These are phyloP conservation scores for Phytophthora megakarya DNA, from an alignment of 352 stramenopile genomes.

Conservation along the genomic window DNA sequence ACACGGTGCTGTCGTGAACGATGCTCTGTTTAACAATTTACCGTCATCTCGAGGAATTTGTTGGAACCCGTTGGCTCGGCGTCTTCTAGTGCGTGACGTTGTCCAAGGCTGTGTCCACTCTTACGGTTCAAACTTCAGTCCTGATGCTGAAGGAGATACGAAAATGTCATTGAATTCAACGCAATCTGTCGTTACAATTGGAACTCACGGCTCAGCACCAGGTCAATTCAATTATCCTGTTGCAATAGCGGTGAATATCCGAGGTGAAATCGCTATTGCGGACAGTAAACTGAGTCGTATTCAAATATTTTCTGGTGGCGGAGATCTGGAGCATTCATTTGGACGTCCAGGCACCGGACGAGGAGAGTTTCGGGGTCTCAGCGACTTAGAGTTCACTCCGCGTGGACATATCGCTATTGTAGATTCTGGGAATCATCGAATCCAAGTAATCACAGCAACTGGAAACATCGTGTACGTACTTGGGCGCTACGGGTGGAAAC, in stretches of 20 bases:
- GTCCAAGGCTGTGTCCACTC: slow-evolving; percentile 41
- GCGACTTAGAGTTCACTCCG: slow-evolving; percentile 56
- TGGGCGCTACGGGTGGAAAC: slow-evolving; percentile 38
- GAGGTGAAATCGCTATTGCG: slow-evolving; percentile 60
- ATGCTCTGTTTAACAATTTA: slow-evolving; percentile 15
- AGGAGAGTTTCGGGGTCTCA: slow-evolving; percentile 55
- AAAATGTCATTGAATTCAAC: slow-evolving; percentile 18
- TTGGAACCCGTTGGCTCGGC: slow-evolving; percentile 58
- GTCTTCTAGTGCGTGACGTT: slow-evolving; percentile 54
- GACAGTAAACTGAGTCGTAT: slow-evolving; percentile 61
- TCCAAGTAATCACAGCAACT: slow-evolving; percentile 58
- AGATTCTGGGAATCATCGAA: slow-evolving; percentile 61
- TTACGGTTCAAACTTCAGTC: slow-evolving; percentile 31
- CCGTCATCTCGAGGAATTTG: slow-evolving; percentile 44
- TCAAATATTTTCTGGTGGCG: slow-evolving; percentile 60
- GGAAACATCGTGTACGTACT: slow-evolving; percentile 46
- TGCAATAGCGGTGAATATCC: slow-evolving; percentile 54
- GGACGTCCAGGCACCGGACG: slow-evolving; percentile 43
- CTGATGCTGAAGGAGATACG: slow-evolving; percentile 20
- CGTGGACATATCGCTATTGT: slow-evolving; percentile 57
- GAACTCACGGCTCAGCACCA: slow-evolving; percentile 37
- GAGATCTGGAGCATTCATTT: slow-evolving; percentile 52
- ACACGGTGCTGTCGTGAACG: slow-evolving; percentile 11
- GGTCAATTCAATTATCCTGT: slow-evolving; percentile 59
- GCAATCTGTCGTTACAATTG: slow-evolving; percentile 28